phyloP scores from a whole-genome alignment of 192 early-diverging fungal species.

The Jimgerdemannia lactiflua region DNA sequence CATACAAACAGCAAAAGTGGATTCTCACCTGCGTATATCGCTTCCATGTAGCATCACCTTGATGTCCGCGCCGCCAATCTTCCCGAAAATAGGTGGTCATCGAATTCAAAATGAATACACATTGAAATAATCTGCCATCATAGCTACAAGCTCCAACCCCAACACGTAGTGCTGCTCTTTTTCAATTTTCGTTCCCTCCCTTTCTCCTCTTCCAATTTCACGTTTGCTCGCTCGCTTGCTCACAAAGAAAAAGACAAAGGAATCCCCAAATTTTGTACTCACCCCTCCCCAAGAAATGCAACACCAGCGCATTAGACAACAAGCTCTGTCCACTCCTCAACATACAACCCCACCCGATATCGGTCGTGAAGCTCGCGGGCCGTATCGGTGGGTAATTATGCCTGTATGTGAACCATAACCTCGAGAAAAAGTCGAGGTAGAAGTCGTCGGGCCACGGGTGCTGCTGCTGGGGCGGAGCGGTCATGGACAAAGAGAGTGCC shows the following conservation, averaged over 20 bases:
- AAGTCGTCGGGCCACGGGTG: constrained; percentile 33
- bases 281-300: constrained; percentile 79
- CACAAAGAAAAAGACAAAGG: constrained; percentile 9
- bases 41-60: constrained; percentile 33
- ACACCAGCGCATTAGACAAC: constrained; percentile 77
- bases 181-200: no score
- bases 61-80: constrained; percentile 45
- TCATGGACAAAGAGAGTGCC: constrained; percentile 8
- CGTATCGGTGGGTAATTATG: constrained; percentile 82
- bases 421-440: constrained; percentile 74
- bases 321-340: constrained; percentile 91
- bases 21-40: constrained; percentile 37
- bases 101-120: not conserved
- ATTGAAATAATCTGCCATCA: not conserved
- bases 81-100: not conserved
- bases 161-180: no score
- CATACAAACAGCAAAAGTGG: not conserved
- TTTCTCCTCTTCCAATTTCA: no score
- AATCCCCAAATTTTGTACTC: not conserved
- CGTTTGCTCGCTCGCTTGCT: not conserved
- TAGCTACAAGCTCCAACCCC: not conserved
- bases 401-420: constrained; percentile 95
- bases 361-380: constrained; percentile 74
- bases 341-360: constrained; percentile 98
- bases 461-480: not conserved